Percentiles rank a stretch among this genome's conserved stretches.
These are phyloP conservation scores for Sporothrix euskadiensis DNA, from an alignment of 2,329 filamentous ascomycete genomes.

Conservation along the genomic window DNA sequence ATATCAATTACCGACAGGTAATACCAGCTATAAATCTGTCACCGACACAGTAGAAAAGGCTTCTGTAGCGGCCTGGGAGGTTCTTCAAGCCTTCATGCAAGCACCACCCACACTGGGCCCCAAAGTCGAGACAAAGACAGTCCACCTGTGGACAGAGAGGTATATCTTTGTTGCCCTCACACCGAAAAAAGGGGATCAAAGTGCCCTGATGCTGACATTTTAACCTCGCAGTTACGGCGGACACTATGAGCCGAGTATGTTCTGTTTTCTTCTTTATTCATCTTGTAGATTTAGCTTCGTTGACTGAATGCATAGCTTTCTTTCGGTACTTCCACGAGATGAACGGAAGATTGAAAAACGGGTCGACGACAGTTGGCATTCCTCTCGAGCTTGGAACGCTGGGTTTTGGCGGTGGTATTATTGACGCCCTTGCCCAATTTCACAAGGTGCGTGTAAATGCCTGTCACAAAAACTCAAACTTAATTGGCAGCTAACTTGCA, in stretches of 20 bases:
- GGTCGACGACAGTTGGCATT: constrained; percentile 41
- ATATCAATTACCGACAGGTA: constrained; percentile 33
- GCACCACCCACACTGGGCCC: constrained; percentile 47
- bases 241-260: constrained; percentile 43
- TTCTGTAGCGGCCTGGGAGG: constrained; percentile 32
- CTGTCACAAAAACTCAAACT: not conserved
- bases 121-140: constrained; percentile 42
- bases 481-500: not conserved
- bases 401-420: constrained; percentile 39
- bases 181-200: not conserved
- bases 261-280: not conserved
- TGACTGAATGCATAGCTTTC: constrained; percentile 51
- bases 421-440: constrained; percentile 30
- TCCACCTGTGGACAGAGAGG: constrained; percentile 33
- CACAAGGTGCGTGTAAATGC: constrained; percentile 19
- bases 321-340: constrained; percentile 57
- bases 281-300: not conserved
- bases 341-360: constrained; percentile 53
- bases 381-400: constrained; percentile 54
- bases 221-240: constrained; percentile 49
- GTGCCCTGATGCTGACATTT: not conserved
- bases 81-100: constrained; percentile 44
- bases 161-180: not conserved
- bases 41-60: constrained; percentile 32
- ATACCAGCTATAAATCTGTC: constrained; percentile 38